These are phyloP conservation scores for Solanum arcanum DNA, from an alignment of 257 asterid genomes.

Conservation along the genomic window DNA sequence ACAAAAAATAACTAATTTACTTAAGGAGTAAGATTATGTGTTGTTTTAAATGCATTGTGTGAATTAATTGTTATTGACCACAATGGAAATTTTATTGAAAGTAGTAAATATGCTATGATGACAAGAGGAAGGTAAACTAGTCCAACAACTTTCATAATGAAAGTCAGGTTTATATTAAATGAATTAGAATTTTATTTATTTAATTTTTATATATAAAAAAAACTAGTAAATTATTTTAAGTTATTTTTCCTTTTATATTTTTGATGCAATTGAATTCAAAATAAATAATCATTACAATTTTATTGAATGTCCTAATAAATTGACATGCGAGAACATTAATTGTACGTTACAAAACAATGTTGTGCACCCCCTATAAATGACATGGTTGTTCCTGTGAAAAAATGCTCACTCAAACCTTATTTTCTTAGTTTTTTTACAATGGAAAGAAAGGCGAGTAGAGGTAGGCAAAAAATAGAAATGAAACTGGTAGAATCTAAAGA, in stretches of 20 bases:
- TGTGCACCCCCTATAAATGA: not conserved
- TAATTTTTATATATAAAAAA: no score
- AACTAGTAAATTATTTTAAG: no score
- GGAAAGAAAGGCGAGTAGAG: not conserved
- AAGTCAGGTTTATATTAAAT: not conserved
- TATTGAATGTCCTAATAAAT: not conserved
- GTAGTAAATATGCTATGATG: not conserved
- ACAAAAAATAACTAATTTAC: no score
- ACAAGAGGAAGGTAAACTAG: not conserved
- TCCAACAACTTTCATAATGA: not conserved
- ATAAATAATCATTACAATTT: not conserved
- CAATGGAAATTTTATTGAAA: not conserved
- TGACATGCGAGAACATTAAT: not conserved
- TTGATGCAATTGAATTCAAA: not conserved
- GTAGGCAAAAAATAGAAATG: not conserved
- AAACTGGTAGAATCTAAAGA: not conserved
- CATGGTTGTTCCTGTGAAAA: not conserved
- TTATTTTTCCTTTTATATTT: not conserved
- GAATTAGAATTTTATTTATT: not conserved
- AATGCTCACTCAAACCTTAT: not conserved
- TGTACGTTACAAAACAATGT: not conserved
- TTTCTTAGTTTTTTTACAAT: not conserved
- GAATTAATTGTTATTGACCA: no score
- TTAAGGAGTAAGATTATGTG: no score
- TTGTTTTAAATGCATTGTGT: no score